A percentile compares a stretch with the other conserved stretches of the same genome.
phyloP scores from a whole-genome alignment of 169 alveolate genomes.

The Plasmodium billcollinsi region DNA sequence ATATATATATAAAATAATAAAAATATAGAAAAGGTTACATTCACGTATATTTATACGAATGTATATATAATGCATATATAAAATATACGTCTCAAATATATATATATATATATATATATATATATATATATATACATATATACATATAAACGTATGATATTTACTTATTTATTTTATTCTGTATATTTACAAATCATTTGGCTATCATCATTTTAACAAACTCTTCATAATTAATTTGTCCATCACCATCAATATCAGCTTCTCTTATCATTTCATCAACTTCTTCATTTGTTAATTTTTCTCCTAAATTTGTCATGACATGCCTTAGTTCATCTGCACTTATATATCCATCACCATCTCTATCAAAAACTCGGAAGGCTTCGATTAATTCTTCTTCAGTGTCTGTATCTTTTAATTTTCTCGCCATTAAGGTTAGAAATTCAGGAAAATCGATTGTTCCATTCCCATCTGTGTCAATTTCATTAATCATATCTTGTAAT shows the following conservation, averaged over 20 bases:
- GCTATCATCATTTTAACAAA: constrained; percentile 98
- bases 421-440: constrained; percentile 98
- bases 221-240: constrained; percentile 98
- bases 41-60: no score
- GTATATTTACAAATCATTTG: constrained; percentile 85
- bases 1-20: no score
- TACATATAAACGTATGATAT: constrained; percentile 6
- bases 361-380: constrained; percentile 98
- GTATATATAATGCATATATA: no score
- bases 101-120: constrained; percentile 1
- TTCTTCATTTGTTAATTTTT: constrained; percentile 98
- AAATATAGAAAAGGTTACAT: no score
- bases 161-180: not conserved
- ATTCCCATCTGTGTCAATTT: constrained; percentile 95
- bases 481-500: constrained; percentile 95
- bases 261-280: constrained; percentile 99
- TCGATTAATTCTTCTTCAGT: constrained; percentile 99
- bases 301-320: constrained; percentile 99
- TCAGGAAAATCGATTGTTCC: constrained; percentile 99
- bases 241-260: constrained; percentile 99
- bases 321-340: constrained; percentile 99
- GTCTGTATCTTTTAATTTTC: constrained; percentile 99
- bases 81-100: not conserved
- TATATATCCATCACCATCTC: constrained; percentile 98
- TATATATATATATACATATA: constrained; percentile 1